A percentile compares a stretch with the other conserved stretches of the same genome.
These are phyloP conservation scores for Didymosphaeria variabile DNA, from an alignment of 2,329 filamentous ascomycete genomes.

Conservation along the genomic window DNA sequence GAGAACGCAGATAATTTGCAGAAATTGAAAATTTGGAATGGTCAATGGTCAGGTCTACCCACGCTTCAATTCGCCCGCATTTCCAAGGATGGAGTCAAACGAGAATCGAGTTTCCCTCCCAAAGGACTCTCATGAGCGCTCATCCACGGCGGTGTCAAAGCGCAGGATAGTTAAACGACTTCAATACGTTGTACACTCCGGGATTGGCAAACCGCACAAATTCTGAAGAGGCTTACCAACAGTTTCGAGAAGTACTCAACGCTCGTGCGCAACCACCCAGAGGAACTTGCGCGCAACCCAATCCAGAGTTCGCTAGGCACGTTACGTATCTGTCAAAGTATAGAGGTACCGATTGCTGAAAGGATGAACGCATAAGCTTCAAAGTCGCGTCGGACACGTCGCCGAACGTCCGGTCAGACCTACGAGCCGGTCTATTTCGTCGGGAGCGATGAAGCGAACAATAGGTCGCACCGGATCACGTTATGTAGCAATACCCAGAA, in stretches of 20 bases:
- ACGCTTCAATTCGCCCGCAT: slow-evolving; percentile 81
- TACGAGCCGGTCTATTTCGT: not conserved
- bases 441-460: not conserved
- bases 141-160: not conserved
- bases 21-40: slow-evolving; percentile 78
- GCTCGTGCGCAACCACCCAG: not conserved
- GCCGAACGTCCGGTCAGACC: not conserved
- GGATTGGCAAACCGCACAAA: not conserved
- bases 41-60: slow-evolving; percentile 81
- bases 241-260: not conserved
- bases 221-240: not conserved
- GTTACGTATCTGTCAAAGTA: too few relatives aligned
- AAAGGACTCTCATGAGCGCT: slow-evolving; percentile 47
- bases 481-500: not conserved
- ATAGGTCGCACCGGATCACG: not conserved
- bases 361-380: not conserved
- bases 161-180: not conserved
- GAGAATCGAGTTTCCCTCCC: slow-evolving; percentile 81
- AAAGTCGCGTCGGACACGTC: not conserved
- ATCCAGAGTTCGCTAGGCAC: not conserved
- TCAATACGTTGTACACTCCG: not conserved
- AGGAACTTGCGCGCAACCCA: not conserved
- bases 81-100: slow-evolving; percentile 68
- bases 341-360: not conserved
- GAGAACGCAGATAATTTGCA: slow-evolving; percentile 70